Evolutionary conservation across 345 rosid genomes (phyloP).

Genomic region (Cardamine resedifolia): DNA sequence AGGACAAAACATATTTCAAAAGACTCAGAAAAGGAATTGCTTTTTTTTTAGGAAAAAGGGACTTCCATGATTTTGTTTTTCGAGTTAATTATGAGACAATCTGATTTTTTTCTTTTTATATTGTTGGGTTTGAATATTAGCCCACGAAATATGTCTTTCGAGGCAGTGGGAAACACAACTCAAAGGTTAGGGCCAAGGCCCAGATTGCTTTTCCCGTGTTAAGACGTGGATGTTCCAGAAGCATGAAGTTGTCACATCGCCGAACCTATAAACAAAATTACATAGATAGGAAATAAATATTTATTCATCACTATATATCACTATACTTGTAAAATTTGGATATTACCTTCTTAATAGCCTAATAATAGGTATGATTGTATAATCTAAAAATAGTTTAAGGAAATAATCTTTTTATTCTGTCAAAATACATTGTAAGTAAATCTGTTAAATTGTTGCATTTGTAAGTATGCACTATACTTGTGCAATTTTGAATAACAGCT

Average conservation of each 20-base stretch:
- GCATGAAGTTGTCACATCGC: neutral
- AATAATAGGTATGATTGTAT: neutral
- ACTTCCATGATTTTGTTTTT: conserved; percentile 32
- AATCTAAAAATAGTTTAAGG: neutral
- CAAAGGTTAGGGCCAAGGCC: neutral
- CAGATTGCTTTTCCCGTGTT: neutral
- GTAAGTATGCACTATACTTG: neutral
- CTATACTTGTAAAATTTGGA: no score
- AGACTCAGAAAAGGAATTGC: conserved; percentile 21
- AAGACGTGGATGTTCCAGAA: neutral
- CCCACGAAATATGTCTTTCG: neutral
- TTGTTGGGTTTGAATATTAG: neutral
- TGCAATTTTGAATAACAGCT: neutral
- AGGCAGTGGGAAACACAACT: neutral
- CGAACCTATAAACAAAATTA: neutral
- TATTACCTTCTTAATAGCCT: neutral
- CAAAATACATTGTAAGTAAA: neutral
- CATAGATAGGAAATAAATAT: neutral
- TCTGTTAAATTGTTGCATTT: neutral
- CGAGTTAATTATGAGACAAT: conserved; percentile 28
- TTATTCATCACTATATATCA: neutral
- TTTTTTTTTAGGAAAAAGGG: neutral
- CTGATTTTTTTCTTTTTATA: neutral
- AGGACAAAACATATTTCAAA: conserved; percentile 31
- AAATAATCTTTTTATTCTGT: neutral